Base-by-base conservation (phyloP, 1,284 basidiomycete species). In the Takashimella tepidaria region DNA sequence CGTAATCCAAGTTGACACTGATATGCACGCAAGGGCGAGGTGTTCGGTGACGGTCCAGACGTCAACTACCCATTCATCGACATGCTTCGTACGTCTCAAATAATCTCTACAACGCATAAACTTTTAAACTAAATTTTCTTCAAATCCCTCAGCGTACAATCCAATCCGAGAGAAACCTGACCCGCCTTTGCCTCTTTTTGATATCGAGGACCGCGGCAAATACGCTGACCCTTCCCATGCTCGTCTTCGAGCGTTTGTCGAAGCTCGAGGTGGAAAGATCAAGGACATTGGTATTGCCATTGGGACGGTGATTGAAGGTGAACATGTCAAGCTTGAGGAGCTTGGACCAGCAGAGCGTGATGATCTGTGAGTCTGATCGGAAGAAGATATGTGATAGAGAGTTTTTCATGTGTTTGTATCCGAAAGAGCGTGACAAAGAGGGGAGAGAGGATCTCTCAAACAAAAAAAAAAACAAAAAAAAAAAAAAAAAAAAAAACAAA, bases 191-290 rank as follows among this genome's bases (percentile, higher is more conserved):
- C 84, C 86, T 24, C 77, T 88, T 49, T 74, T 77, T 50, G 81
- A 84, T 54, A 65, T 84, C 19, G 79, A 75, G 24, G 87, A 90
- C 55, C 82, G 86, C 45, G 88, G 80, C 5, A 72, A 80, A 37
- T 72, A 68, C 49, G 78, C 77, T 22, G 73, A 77, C 59, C 67
- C 70, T 1, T 63, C 70, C 27, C 63, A 66, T 24, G 59, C 68
- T 3, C 63, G 70, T 31, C 56, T 75, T 3, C 62, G 72, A 21
- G 58, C 63, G 6, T 67, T 64, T 48, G 69, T 72, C 50, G 59
- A 72, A 46, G 59, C 57, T 1, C 52, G 73, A 60, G 75, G 77
- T 55, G 72, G 73, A 46, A 72, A 66, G 42, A 70, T 77, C 53
- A 69, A 67, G 49, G 69, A 77, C 50, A 55, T 77, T 31, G 75